These are phyloP conservation scores for Curvularia eragrostidis DNA, from an alignment of 2,329 filamentous ascomycete species.

Conservation along the genomic window DNA sequence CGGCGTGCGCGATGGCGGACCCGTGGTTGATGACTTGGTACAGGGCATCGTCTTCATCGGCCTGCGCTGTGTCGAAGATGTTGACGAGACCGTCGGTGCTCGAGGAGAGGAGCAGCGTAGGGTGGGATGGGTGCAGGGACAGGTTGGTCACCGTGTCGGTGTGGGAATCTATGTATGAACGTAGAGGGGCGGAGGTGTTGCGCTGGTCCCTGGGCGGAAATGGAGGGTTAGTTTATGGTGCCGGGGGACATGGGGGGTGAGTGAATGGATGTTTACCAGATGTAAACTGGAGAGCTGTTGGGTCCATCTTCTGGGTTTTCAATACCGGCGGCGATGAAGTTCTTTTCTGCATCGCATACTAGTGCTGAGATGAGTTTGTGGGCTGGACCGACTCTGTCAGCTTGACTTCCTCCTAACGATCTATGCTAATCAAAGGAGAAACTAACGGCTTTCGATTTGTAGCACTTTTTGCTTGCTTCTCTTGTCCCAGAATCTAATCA, in stretches of 20 bases:
- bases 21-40: slow-evolving; percentile 80
- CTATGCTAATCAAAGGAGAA: too few species aligned
- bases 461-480: slow-evolving; percentile 59
- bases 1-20: slow-evolving; percentile 75
- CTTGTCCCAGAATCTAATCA: slow-evolving; percentile 71
- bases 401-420: too few species aligned
- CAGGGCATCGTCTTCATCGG: slow-evolving; percentile 76
- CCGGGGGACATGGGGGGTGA: background rate
- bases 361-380: slow-evolving; percentile 67
- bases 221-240: slow-evolving; percentile 13
- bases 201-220: slow-evolving; percentile 51
- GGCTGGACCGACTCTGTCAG: slow-evolving; percentile 48
- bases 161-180: slow-evolving; percentile 55
- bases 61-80: slow-evolving; percentile 70
- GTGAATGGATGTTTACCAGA: slow-evolving; percentile 42
- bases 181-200: slow-evolving; percentile 45
- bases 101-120: slow-evolving; percentile 72
- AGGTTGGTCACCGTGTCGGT: slow-evolving; percentile 68
- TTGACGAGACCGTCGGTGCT: slow-evolving; percentile 83
- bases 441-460: slow-evolving; percentile 46
- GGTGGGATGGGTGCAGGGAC: slow-evolving; percentile 66
- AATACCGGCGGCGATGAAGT: slow-evolving; percentile 73
- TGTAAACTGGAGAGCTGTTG: slow-evolving; percentile 47
- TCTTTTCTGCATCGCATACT: slow-evolving; percentile 63
- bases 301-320: slow-evolving; percentile 66